Evolutionary conservation across 805 yeast genomes (phyloP), one percentile per base, ranked within the genome.

Genomic region (Metahyphopichia silvanorum): DNA sequence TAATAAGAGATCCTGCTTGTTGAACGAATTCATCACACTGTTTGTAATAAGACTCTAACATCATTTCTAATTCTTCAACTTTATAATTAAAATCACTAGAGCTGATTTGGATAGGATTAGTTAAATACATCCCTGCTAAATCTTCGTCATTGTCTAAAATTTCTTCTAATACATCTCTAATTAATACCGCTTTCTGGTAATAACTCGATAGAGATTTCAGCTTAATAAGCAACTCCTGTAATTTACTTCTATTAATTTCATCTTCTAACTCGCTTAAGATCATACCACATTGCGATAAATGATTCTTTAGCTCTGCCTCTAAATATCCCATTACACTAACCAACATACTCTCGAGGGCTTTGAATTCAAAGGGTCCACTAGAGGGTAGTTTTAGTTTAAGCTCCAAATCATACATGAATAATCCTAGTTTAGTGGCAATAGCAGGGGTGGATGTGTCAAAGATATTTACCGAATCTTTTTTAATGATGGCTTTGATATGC

Each of bases 11-110:
- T 27, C 86, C 95, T 0, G 95, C 81, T 46, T 85, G 91, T 56
- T 89, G 97, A 5, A 88, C 96, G 44, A 84, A 79, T 61, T 89
- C 97, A 51, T 89, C 96, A 52, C 91, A 82, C 47, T 88, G 96
- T 38, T 84, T 82, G 57, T 86, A 88, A 59, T 89, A 89, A 0
- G 95, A 77, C 51, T 89, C 97, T 14, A 89, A 55, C 31, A 89
- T 66, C 81, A 88, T 82, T 56, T 89, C 97, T 14, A 86, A 71
- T 46, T 89, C 96, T 6, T 82, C 85, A 41, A 69, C 73, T 13
- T 15, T n/a, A 14, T 24, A 24, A n/a, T 11, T 14, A n/a, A n/a
- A n/a, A 49, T 74, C 76, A 1, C 41, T 43, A 51, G 20, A 24
- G 18, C 34, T 37, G 27, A 21, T 48, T 24, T 49, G 43, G 27